A percentile compares a stretch with the other conserved stretches of the same genome.
Evolutionary conservation across 768 basidiomycete species (phyloP).

Genomic region (Rhizopogon vulgaris): DNA sequence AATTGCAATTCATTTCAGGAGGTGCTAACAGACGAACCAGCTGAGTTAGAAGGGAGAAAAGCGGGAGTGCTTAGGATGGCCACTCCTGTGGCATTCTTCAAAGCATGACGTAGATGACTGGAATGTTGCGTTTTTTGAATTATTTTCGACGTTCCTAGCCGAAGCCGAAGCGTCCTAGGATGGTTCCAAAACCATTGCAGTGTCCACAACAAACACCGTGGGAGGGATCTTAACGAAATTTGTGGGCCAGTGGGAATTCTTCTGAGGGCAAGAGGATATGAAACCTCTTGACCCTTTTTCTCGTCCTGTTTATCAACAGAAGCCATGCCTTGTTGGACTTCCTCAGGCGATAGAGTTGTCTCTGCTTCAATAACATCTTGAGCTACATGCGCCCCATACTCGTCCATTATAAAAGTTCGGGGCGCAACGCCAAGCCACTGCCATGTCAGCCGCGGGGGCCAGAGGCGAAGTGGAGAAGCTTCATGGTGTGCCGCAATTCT

Average conservation of each 20-base stretch:
- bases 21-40: conserved; percentile 21
- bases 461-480: conserved; percentile 27
- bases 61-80: conserved; percentile 36
- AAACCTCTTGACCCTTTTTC: not conserved
- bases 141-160: conserved; percentile 28
- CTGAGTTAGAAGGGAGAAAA: conserved; percentile 31
- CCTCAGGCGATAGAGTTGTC: conserved; percentile 22
- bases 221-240: not conserved
- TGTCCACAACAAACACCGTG: conserved; percentile 1
- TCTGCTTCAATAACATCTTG: conserved; percentile 9
- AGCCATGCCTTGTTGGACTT: conserved; percentile 28
- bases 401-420: conserved; percentile 23
- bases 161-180: conserved; percentile 19
- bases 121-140: conserved; percentile 30
- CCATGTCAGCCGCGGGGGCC: conserved; percentile 34
- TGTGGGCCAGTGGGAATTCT: not conserved
- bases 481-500: conserved; percentile 26
- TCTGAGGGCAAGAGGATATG: not conserved
- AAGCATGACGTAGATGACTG: conserved; percentile 37
- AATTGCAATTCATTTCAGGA: too few relatives aligned
- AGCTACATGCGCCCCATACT: conserved; percentile 7
- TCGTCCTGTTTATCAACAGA: not conserved
- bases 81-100: conserved; percentile 41
- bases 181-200: conserved; percentile 19
- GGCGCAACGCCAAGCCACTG: conserved; percentile 39